phyloP scores from a whole-genome alignment of 108 stramenopile species.

The Skeletonema costatum region DNA sequence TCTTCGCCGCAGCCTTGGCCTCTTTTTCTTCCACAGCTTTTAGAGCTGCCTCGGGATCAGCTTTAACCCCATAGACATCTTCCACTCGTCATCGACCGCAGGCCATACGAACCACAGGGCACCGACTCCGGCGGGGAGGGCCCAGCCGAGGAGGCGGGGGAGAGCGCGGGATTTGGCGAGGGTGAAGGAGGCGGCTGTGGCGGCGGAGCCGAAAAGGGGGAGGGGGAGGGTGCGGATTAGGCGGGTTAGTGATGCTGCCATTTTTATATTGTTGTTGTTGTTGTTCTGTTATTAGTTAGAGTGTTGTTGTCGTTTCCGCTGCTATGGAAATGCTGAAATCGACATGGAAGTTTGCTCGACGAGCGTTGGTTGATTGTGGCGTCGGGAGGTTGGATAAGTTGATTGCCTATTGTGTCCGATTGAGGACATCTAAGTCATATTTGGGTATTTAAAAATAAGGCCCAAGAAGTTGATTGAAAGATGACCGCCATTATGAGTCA shows the following conservation, averaged over 20 bases:
- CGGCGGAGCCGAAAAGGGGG: slow-evolving; percentile 52
- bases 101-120: slow-evolving; percentile 65
- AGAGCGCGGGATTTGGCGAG: slow-evolving; percentile 29
- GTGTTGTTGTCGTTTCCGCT: neutral
- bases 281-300: neutral
- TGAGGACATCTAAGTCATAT: neutral
- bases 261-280: neutral
- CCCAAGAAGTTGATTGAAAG: too few species aligned
- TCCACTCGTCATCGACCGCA: slow-evolving; percentile 54
- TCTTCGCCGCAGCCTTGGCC: neutral
- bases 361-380: too few species aligned
- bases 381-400: too few species aligned
- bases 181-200: slow-evolving; percentile 25
- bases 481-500: too few species aligned
- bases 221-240: slow-evolving; percentile 32
- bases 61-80: slow-evolving; percentile 48
- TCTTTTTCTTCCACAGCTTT: neutral
- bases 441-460: neutral
- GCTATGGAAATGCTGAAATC: neutral
- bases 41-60: neutral
- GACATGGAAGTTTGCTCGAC: neutral
- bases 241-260: slow-evolving; percentile 15
- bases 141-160: slow-evolving; percentile 51
- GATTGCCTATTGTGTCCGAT: neutral
- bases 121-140: slow-evolving; percentile 39